Conservation (phyloP, 75 land plant genomes). For the Pinus tabuliformis region DNA sequence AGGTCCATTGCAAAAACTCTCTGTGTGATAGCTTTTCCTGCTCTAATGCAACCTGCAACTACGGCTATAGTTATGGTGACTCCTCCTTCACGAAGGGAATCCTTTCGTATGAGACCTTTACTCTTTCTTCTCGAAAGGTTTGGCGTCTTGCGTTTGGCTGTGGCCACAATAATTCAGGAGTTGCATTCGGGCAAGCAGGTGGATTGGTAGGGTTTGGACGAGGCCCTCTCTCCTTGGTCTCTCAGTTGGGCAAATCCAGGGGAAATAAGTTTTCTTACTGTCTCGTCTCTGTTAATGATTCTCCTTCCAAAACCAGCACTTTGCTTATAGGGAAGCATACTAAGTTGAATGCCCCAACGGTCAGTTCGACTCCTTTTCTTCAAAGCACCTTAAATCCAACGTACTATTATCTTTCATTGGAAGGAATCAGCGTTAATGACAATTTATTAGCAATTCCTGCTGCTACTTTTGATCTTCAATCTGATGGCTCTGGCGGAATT, state of each 20-base stretch:
- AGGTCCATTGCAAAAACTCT: neutral
- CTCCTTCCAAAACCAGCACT: neutral
- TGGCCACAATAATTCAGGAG: neutral
- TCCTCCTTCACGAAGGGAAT: too few relatives aligned
- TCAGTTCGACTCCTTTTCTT: too few relatives aligned
- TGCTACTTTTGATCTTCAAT: too few relatives aligned
- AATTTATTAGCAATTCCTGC: too few relatives aligned
- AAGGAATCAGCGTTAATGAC: too few relatives aligned
- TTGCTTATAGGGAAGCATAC: neutral
- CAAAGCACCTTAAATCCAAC: too few relatives aligned
- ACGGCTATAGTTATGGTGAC: too few relatives aligned
- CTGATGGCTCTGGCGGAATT: too few relatives aligned
- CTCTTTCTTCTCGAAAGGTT: too few relatives aligned
- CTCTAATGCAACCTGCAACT: neutral
- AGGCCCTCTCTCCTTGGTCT: neutral
- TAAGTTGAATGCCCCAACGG: rapidly evolving
- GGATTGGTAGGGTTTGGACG: neutral
- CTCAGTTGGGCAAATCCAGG: neutral
- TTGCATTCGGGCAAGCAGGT: neutral
- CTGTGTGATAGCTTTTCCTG: neutral
- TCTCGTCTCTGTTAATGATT: neutral
- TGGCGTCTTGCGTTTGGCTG: neutral
- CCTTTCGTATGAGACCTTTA: too few relatives aligned
- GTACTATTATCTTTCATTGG: too few relatives aligned
- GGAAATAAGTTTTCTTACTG: neutral